Evolutionary conservation across 306 rosid genomes (phyloP).

Genomic region (Spatholobus suberectus): DNA sequence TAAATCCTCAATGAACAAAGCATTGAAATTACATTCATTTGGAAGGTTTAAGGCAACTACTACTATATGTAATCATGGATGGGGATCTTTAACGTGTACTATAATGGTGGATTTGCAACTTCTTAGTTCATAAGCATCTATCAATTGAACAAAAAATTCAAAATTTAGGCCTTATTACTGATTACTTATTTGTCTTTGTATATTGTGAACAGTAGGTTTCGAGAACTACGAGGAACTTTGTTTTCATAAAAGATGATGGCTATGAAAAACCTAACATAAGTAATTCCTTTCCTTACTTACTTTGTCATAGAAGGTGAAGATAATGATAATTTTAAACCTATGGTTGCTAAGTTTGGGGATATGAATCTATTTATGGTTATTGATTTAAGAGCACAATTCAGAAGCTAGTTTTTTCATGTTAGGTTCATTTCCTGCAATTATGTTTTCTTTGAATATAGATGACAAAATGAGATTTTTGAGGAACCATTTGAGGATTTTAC

Average conservation of each 20-base stretch:
- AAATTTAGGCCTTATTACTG: neutral
- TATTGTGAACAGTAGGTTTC: constrained; percentile 68
- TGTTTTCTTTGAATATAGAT: constrained; percentile 30
- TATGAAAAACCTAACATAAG: constrained; percentile 64
- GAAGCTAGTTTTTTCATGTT: constrained; percentile 25
- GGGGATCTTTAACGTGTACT: neutral
- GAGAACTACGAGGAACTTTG: constrained; percentile 88
- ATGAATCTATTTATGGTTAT: constrained; percentile 83
- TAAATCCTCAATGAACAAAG: too few relatives aligned
- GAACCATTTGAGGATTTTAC: constrained; percentile 26
- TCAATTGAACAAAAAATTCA: neutral
- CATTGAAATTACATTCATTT: too few relatives aligned
- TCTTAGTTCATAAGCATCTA: neutral
- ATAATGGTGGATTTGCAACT: too few relatives aligned
- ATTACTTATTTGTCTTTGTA: neutral
- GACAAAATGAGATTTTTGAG: constrained; percentile 34
- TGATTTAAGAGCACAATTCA: constrained; percentile 47
- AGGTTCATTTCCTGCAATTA: constrained; percentile 20
- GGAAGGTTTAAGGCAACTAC: too few relatives aligned
- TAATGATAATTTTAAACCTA: constrained; percentile 54
- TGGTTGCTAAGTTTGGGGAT: constrained; percentile 87
- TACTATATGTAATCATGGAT: neutral
- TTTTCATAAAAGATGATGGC: constrained; percentile 77
- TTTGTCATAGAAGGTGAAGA: constrained; percentile 70
- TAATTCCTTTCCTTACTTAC: constrained; percentile 87